A percentile compares a stretch with the other conserved stretches of the same genome.
Evolutionary conservation across 2,329 filamentous ascomycete genomes (phyloP).

Genomic region (Calonectria henricotiae): DNA sequence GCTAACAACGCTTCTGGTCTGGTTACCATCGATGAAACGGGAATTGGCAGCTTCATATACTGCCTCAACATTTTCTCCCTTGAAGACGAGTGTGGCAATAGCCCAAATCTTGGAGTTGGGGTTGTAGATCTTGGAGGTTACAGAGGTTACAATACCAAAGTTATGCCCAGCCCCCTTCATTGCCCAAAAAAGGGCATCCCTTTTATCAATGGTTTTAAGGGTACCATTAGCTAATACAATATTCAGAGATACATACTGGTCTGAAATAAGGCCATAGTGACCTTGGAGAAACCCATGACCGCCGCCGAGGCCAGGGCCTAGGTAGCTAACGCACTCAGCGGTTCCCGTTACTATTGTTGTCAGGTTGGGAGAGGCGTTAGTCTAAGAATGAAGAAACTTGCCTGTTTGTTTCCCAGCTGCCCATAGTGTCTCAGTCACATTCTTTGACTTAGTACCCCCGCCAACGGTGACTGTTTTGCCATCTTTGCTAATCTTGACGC

Average conservation of each 20-base stretch:
- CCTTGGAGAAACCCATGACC: constrained; percentile 55
- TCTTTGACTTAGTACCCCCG: constrained; percentile 65
- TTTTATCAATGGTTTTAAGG: constrained; percentile 45
- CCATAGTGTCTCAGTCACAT: constrained; percentile 67
- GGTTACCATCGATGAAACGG: constrained; percentile 59
- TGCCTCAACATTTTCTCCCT: constrained; percentile 65
- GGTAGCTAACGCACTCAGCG: constrained; percentile 51
- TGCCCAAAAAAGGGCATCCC: constrained; percentile 57
- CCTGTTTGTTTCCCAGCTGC: constrained; percentile 67
- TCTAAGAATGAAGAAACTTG: constrained; percentile 37
- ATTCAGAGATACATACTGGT: constrained; percentile 56
- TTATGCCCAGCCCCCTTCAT: constrained; percentile 57
- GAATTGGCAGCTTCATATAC: constrained; percentile 66
- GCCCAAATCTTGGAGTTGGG: constrained; percentile 48
- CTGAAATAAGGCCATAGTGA: constrained; percentile 53
- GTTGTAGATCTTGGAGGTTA: constrained; percentile 55
- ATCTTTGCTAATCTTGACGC: constrained; percentile 61
- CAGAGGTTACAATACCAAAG: constrained; percentile 56
- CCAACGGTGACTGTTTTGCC: constrained; percentile 64
- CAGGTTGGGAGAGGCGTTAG: background rate
- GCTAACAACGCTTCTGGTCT: constrained; percentile 65
- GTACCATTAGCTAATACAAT: constrained; percentile 56
- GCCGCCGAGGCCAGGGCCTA: constrained; percentile 54
- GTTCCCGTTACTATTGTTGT: constrained; percentile 45
- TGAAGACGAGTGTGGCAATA: constrained; percentile 62